phyloP scores from a whole-genome alignment of 2,329 filamentous ascomycete species.

The Penicillium nordicum region DNA sequence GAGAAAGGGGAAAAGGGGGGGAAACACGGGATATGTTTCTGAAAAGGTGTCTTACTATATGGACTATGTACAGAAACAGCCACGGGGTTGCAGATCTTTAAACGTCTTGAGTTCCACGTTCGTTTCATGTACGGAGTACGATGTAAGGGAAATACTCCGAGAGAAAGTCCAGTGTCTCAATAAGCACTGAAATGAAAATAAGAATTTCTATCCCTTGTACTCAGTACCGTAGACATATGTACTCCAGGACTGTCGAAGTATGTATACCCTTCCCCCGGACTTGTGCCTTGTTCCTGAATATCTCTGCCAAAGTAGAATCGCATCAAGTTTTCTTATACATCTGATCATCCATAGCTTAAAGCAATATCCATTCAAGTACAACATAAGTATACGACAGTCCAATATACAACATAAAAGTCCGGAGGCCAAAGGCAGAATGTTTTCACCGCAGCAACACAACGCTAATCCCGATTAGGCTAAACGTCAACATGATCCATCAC shows the following conservation, averaged over 20 bases:
- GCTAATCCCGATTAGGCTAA: constrained; percentile 27
- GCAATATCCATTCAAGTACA: not conserved
- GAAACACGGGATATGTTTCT: not conserved
- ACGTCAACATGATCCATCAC: constrained; percentile 24
- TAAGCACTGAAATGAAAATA: not conserved
- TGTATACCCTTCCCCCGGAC: not conserved
- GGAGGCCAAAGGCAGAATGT: not conserved
- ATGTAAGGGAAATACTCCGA: not conserved
- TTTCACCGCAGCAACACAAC: constrained; percentile 26
- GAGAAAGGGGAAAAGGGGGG: not conserved
- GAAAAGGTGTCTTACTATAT: not conserved
- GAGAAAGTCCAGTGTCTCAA: not conserved
- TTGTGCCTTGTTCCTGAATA: not conserved
- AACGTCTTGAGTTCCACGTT: not conserved
- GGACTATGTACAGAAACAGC: not conserved
- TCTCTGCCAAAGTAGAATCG: not conserved
- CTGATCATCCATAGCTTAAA: not conserved
- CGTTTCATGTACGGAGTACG: not conserved
- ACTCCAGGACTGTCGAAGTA: not conserved
- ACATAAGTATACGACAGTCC: not conserved
- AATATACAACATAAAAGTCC: not conserved
- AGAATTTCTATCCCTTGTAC: constrained; percentile 2
- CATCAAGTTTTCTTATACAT: not conserved
- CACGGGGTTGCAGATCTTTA: not conserved
- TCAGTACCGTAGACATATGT: not conserved